These are phyloP conservation scores for Venturia effusa DNA, from an alignment of 2,329 filamentous ascomycete species.

Conservation along the genomic window DNA sequence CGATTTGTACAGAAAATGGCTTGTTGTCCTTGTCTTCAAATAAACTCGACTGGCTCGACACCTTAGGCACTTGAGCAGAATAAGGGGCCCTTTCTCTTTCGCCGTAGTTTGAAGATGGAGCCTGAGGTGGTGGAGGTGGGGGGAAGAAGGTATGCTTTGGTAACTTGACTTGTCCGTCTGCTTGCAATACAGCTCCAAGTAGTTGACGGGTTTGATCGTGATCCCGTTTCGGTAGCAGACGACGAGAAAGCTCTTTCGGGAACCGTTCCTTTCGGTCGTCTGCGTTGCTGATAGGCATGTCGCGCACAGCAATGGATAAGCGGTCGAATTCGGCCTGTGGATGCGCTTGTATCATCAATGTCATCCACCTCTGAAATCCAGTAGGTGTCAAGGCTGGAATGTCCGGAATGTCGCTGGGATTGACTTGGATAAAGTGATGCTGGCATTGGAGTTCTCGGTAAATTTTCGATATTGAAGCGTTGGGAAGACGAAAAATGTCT, in stretches of 20 bases:
- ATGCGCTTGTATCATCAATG: slow-evolving; percentile 60
- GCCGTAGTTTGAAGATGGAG: background rate
- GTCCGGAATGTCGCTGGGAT: slow-evolving; percentile 29
- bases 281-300: slow-evolving; percentile 59
- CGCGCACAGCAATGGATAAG: slow-evolving; percentile 54
- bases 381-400: slow-evolving; percentile 36
- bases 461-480: slow-evolving; percentile 33
- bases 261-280: slow-evolving; percentile 59
- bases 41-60: background rate
- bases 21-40: slow-evolving; percentile 9
- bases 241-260: slow-evolving; percentile 65
- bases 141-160: slow-evolving; percentile 25
- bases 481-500: background rate
- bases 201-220: slow-evolving; percentile 48
- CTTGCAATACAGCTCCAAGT: slow-evolving; percentile 46
- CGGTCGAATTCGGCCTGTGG: slow-evolving; percentile 66
- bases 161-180: slow-evolving; percentile 22
- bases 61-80: background rate
- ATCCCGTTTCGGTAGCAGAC: slow-evolving; percentile 53
- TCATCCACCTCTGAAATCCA: slow-evolving; percentile 52
- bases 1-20: slow-evolving; percentile 39
- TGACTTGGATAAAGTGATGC: slow-evolving; percentile 37
- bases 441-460: slow-evolving; percentile 32
- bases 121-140: slow-evolving; percentile 17
- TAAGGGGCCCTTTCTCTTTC: slow-evolving; percentile 7